Evolutionary conservation across 169 alveolate genomes (phyloP), one percentile per base, ranked within the genome.

Genomic region (Plasmodium relictum): DNA sequence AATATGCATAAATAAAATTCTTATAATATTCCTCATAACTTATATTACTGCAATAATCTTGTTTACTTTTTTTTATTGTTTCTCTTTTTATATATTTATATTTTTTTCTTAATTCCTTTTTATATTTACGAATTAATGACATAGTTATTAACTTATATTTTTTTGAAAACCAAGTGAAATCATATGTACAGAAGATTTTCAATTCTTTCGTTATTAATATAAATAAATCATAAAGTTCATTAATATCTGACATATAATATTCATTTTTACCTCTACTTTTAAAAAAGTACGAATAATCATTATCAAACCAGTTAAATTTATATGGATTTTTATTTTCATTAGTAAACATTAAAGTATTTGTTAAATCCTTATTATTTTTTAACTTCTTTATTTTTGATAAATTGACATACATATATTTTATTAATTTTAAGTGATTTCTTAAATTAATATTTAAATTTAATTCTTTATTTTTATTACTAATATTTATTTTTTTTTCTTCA

Each of bases 141-240:
- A 52, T 80, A 52, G 83, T 80, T 66, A 80, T 70, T 50, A 80
- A 66, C 20, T 80, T 80, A 59, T 66, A 80, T 61, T 80, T 80
- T 71, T 68, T 80, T 54, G 24, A 80, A 61, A 80, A 80, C 90
- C 90, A 80, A 10, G 52, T 16, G 50, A 66, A 80, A 54, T 80
- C 90, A 16, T 80, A 80, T 59, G 71, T 22, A 80, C 68, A 42
- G 45, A 80, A 80, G 6, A 80, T 66, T n/a, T 68, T 52, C 22
- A 80, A 26, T 16, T 80, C 65, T 54, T 80, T 80, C 10, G 80
- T 54, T 54, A 48, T 24, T 20, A 80, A 68, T 26, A 80, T 70
- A 72, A 80, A 80, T 41, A 80, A 37, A 45, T 80, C 90, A 59
- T 80, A 80, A 62, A 80, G n/a, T 54, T 24, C 45, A 68, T 56